Base-by-base conservation (phyloP, 768 basidiomycete species). In the Boletus sensibilis region DNA sequence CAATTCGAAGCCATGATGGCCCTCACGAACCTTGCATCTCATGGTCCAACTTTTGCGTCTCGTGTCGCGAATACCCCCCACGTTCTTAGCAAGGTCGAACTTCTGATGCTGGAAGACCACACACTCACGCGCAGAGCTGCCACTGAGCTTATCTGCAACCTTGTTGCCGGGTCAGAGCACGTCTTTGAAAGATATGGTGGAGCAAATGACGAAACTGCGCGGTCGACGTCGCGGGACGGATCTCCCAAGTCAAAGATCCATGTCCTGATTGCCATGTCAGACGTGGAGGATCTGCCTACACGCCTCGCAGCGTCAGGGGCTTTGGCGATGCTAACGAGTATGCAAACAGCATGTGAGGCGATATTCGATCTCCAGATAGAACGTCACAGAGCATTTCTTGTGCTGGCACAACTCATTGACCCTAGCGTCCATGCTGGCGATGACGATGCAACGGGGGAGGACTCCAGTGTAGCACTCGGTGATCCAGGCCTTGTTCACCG, bases 1-100 rank as follows among this genome's bases (percentile, higher is more conserved):
- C 82, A 82, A 39, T 99, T 99, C 65, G 97, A 99, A 71, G 85
- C 86, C 4, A 78, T 95, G 63, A 98, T 98, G 96, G 95, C 94
- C 1, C 78, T 99, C 50, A 99, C 97, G 9, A 99, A 99, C 69
- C 75, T 98, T 41, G 87, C 96, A 0, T 94, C 94, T 18, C 80
- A 91, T 50, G 82, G 82, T 47, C 75, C 84, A 0, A 81, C 83
- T 31, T 70, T 86, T 10, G 85, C 91, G 3, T 76, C 81, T 20
- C 82, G 87, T 44, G 82, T 97, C 46, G 86, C 85, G 2, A 76
- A 77, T 43, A 76, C 79, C 0, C 79, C 84, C 10, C 84, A 83
- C 3, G 69, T 92, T 31, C 64, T 90, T 52, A 77, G 79, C 72
- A 84, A 82, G 57, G 78, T 87, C 7, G 92, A 94, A 64, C 75